Percentiles rank a stretch among this genome's conserved stretches.
These are phyloP conservation scores for Fusarium concolor DNA, from an alignment of 2,329 filamentous ascomycete genomes.

Conservation along the genomic window DNA sequence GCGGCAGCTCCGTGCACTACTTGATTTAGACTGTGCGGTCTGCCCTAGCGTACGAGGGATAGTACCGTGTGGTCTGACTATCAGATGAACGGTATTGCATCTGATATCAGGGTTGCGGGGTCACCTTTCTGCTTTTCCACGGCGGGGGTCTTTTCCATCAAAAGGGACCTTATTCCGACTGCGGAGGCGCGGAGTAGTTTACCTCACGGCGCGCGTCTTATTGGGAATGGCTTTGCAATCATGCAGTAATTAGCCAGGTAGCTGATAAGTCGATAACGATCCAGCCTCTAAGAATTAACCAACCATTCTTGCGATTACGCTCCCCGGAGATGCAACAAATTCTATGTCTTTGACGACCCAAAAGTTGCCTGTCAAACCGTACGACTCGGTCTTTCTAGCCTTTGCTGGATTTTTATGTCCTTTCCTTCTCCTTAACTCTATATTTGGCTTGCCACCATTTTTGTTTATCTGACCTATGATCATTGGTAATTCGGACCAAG, in stretches of 20 bases:
- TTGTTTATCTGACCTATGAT: conserved; percentile 44
- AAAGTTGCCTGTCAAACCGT: conserved; percentile 42
- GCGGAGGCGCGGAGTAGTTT: conserved; percentile 46
- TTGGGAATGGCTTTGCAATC: conserved; percentile 25
- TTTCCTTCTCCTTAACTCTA: conserved; percentile 14
- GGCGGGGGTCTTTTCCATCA: conserved; percentile 34
- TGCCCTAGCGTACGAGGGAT: neutral
- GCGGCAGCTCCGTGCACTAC: conserved; percentile 20
- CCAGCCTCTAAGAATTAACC: conserved; percentile 12
- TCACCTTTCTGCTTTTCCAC: conserved; percentile 45
- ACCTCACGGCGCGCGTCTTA: conserved; percentile 24
- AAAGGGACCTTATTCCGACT: conserved; percentile 43
- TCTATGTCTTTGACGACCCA: conserved; percentile 19
- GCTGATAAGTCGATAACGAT: conserved; percentile 32
- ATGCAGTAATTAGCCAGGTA: conserved; percentile 15
- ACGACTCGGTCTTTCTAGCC: conserved; percentile 24
- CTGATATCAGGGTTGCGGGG: conserved; percentile 45
- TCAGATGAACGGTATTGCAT: conserved; percentile 37
- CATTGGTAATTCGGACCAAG: conserved; percentile 33
- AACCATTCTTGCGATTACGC: neutral
- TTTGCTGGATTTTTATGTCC: conserved; percentile 1
- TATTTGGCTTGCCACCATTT: conserved; percentile 30
- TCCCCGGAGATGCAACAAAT: conserved; percentile 41
- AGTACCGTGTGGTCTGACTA: conserved; percentile 30
- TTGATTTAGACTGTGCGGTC: conserved; percentile 33